Evolutionary conservation across 1,284 basidiomycete genomes (phyloP).

Genomic region (Malassezia obtusa): DNA sequence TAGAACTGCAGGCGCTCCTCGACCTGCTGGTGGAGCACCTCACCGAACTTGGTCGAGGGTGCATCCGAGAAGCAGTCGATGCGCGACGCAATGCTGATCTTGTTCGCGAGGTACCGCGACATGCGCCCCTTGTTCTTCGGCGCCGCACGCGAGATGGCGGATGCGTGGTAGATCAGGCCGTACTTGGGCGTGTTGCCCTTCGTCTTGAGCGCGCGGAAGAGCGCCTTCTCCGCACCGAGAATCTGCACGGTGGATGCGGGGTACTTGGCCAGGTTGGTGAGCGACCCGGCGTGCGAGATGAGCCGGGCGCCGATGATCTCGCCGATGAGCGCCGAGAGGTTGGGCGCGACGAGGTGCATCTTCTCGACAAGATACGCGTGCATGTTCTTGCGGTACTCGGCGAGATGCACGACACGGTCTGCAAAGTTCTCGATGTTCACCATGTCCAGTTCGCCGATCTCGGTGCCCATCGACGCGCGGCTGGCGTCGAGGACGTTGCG

Average conservation of each 20-base stretch:
- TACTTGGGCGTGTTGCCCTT: constrained; percentile 98
- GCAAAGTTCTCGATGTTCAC: constrained; percentile 93
- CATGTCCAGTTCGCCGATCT: constrained; percentile 86
- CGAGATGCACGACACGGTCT: constrained; percentile 76
- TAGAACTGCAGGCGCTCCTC: constrained; percentile 94
- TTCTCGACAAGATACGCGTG: constrained; percentile 85
- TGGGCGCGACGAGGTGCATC: constrained; percentile 96
- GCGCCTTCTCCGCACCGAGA: constrained; percentile 91
- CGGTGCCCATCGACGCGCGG: constrained; percentile 86
- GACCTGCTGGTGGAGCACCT: constrained; percentile 83
- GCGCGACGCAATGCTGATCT: constrained; percentile 92
- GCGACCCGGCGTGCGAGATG: constrained; percentile 92
- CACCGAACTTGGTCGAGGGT: constrained; percentile 86
- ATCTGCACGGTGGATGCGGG: constrained; percentile 97
- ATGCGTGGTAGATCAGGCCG: constrained; percentile 55
- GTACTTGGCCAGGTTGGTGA: constrained; percentile 96
- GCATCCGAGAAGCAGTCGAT: constrained; percentile 88
- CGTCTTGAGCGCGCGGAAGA: constrained; percentile 95
- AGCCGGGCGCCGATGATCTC: constrained; percentile 89
- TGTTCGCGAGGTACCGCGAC: constrained; percentile 68
- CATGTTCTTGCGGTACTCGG: constrained; percentile 86
- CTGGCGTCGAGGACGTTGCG: constrained; percentile 91
- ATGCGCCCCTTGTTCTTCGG: constrained; percentile 96
- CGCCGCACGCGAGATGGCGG: constrained; percentile 74
- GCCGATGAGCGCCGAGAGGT: constrained; percentile 76